Evolutionary conservation across 306 rosid species (phyloP).

Genomic region (Fragaria nilgerrensis): DNA sequence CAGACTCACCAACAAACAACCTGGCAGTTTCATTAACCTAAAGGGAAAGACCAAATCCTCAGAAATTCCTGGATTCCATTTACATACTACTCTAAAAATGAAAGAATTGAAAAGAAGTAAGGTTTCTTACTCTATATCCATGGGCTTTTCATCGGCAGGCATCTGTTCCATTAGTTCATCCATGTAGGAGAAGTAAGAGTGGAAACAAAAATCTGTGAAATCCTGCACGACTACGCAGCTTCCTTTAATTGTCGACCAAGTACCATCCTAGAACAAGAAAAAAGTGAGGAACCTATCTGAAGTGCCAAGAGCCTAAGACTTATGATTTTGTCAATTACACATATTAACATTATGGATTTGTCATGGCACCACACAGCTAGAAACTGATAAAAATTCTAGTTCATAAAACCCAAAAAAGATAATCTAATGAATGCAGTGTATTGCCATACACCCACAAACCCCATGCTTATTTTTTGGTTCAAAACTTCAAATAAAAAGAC

Average conservation of each 20-base stretch:
- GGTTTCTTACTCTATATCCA: slow-evolving; percentile 51
- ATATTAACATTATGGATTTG: background rate
- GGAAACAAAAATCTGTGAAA: slow-evolving; percentile 70
- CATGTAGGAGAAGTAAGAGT: slow-evolving; percentile 83
- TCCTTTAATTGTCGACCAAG: slow-evolving; percentile 63
- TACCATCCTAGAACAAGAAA: slow-evolving; percentile 53
- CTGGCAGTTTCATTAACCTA: slow-evolving; percentile 58
- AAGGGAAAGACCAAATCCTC: background rate
- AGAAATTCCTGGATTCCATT: background rate
- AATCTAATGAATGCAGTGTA: background rate
- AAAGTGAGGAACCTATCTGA: background rate
- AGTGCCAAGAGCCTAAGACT: background rate
- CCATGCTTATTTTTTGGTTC: background rate
- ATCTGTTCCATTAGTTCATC: slow-evolving; percentile 68
- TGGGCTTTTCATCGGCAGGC: slow-evolving; percentile 52
- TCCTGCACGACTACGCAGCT: slow-evolving; percentile 64
- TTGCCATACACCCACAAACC: background rate
- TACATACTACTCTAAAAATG: background rate
- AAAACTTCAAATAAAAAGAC: background rate
- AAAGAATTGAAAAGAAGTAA: slow-evolving; percentile 1
- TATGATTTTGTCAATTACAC: background rate
- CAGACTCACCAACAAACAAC: slow-evolving; percentile 58
- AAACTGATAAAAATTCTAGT: background rate
- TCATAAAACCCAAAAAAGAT: background rate
- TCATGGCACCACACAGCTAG: background rate